Evolutionary conservation across 1,139 yeast genomes (phyloP), one percentile per base, ranked within the genome.

Genomic region (Lodderomyces pseudojiufengensis): DNA sequence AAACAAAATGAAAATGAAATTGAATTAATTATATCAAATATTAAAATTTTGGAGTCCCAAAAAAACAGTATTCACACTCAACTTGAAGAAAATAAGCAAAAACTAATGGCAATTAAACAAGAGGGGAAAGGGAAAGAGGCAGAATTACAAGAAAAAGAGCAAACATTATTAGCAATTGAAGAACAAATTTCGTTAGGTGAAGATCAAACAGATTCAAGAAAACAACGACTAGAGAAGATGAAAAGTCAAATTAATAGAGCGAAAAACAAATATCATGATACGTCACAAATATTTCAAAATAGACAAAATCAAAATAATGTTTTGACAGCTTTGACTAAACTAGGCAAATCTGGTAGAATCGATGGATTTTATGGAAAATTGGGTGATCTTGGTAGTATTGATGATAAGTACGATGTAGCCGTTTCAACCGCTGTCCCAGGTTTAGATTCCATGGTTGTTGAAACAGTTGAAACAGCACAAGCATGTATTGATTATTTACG

Each of bases 361-460:
- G 67, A 69, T 11, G 98, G 97, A 0, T 87, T 90, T 48, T 73
- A 85, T 54, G 98, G 97, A 0, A 70, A 97, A 40, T 63, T 94
- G 13, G 99, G 98, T 11, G 95, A 86, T 47, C 65, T 94, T 33
- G 99, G 97, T 11, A 73, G 76, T 1, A 92, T 92, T 46, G 96
- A 87, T 52, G 86, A 84, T 47, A 73, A 76, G 50, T 94, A 84
- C 55, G 98, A 94, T 59, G 75, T 88, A 35, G 98, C 98, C 0
- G 78, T 94, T 15, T 88, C 97, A 0, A 92, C 98, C 0, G 98
- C 97, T 0, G 87, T 95, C 49, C 90, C 95, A 2, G 81, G 92
- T 8, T 66, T 94, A 40, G 95, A 90, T 53, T 92, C 95, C 38
- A 79, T 88, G 70, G 97, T 94, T 13, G 97, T 94, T 3, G 97